Percentiles rank a stretch among this genome's conserved stretches.
Evolutionary conservation across 768 basidiomycete species (phyloP).

Genomic region (Infundibulicybe gibba): DNA sequence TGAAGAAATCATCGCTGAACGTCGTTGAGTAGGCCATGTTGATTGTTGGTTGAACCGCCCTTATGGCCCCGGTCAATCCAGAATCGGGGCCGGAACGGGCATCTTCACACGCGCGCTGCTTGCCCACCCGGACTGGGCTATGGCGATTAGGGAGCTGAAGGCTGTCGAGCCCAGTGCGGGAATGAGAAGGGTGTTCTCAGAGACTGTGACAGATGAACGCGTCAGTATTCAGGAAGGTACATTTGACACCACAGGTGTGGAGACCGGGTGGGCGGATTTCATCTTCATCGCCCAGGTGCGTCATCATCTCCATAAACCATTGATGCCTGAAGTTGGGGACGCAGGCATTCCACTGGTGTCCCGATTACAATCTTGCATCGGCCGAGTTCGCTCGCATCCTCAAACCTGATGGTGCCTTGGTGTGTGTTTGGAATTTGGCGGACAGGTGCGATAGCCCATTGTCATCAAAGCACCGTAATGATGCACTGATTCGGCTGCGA

Average conservation of each 20-base stretch:
- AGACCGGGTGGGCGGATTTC: too few species aligned
- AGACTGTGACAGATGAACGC: constrained; percentile 54
- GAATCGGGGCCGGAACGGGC: too few species aligned
- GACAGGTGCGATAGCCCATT: constrained; percentile 58
- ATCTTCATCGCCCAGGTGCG: too few species aligned
- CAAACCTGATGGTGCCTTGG: constrained; percentile 65
- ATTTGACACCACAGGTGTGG: too few species aligned
- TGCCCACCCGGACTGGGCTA: constrained; percentile 56
- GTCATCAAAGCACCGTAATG: neutral
- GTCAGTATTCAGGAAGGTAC: constrained; percentile 59
- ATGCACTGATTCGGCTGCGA: too few species aligned
- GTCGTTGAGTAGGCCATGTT: constrained; percentile 64
- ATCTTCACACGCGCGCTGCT: too few species aligned
- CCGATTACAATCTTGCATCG: constrained; percentile 68
- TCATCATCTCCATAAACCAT: too few species aligned
- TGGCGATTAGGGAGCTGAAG: constrained; percentile 46
- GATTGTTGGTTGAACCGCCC: too few species aligned
- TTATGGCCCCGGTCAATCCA: too few species aligned
- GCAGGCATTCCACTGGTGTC: too few species aligned
- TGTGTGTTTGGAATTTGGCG: constrained; percentile 88
- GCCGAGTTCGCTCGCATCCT: too few species aligned
- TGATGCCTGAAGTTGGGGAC: constrained; percentile 90
- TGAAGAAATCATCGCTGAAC: constrained; percentile 42
- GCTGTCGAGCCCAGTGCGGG: too few species aligned
- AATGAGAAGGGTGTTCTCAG: constrained; percentile 91